Evolutionary conservation across 306 rosid species (phyloP).

Genomic region (Castanospermum australe): DNA sequence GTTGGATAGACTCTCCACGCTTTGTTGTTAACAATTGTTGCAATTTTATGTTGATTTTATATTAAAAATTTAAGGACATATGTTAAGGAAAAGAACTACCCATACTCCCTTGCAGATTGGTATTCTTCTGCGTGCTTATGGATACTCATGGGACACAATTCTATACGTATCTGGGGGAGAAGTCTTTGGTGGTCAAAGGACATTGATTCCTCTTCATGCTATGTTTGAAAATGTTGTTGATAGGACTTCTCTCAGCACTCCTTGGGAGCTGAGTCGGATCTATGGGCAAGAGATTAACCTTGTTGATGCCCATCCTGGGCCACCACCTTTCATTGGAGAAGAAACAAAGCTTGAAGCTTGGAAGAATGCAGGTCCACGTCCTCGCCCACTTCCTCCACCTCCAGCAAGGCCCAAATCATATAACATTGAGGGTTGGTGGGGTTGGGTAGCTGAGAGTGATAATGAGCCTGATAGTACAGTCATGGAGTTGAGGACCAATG

Average conservation of each 20-base stretch:
- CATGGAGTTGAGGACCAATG: conserved; percentile 91
- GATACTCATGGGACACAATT: conserved; percentile 79
- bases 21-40: conserved; percentile 1
- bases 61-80: neutral
- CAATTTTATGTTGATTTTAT: neutral
- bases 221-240: conserved; percentile 94
- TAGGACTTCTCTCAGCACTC: conserved; percentile 90
- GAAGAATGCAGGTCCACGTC: conserved; percentile 92
- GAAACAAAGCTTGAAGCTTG: conserved; percentile 68
- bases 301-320: conserved; percentile 35
- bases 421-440: conserved; percentile 99
- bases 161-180: conserved; percentile 95
- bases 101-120: conserved; percentile 60
- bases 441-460: conserved; percentile 99
- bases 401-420: conserved; percentile 92
- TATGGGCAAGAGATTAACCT: conserved; percentile 82
- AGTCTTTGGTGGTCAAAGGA: conserved; percentile 97
- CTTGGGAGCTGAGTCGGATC: conserved; percentile 77
- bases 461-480: conserved; percentile 95
- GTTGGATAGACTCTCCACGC: neutral
- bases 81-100: neutral
- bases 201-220: conserved; percentile 85
- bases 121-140: conserved; percentile 87
- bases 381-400: conserved; percentile 98
- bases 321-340: conserved; percentile 59